Evolutionary conservation across 176 grass and related monocot species (phyloP), one percentile per base, ranked within the genome.

Genomic region (Dendrocalamus sinicus): DNA sequence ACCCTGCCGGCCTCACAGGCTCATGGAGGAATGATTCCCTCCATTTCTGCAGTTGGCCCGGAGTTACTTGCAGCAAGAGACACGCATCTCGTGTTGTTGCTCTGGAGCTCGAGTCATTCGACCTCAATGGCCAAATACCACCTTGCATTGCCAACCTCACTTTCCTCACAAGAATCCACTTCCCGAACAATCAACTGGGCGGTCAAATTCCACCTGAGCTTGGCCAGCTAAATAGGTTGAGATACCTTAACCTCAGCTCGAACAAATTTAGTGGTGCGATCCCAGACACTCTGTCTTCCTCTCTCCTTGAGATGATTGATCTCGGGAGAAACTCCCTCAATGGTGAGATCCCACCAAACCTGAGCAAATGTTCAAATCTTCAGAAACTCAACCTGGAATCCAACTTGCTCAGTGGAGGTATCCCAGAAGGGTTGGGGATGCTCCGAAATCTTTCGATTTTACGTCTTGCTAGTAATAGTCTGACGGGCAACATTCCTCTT

Each of bases 171-270:
- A 54, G 28, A 12, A 70, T 70, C 17, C 12, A 32, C 48, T 13
- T 87, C 3, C 58, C 58, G n/a, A 61, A 24, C 1, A 61, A 61
- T 24, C 58, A 61, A 24, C 58, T 61, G 10, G 24, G 10, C 5
- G 58, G 58, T 24, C 58, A 24, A 24, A 61, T 61, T 23, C 58
- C 58, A 61, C 58, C n/a, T 24, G 58, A 61, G 24, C 10, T 61
- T 61, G 58, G 58, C 9, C 58, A 61, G 24, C n/a, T 61, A 57
- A 53, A 69, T 72, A 66, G 48, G 13, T 15, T 92, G 4, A 20
- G 57, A 22, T 73, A 83, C 59, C 78, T 89, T 17, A 86, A 92
- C 72, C 40, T 92, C 39, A 92, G 91, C 78, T 73, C 45, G n/a
- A 92, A 92, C 74, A 17, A 41, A 12, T 8, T 92, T 12, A 39